These are phyloP conservation scores for Thermothielavioides terrestris DNA, from an alignment of 495 filamentous ascomycete genomes.

Conservation along the genomic window DNA sequence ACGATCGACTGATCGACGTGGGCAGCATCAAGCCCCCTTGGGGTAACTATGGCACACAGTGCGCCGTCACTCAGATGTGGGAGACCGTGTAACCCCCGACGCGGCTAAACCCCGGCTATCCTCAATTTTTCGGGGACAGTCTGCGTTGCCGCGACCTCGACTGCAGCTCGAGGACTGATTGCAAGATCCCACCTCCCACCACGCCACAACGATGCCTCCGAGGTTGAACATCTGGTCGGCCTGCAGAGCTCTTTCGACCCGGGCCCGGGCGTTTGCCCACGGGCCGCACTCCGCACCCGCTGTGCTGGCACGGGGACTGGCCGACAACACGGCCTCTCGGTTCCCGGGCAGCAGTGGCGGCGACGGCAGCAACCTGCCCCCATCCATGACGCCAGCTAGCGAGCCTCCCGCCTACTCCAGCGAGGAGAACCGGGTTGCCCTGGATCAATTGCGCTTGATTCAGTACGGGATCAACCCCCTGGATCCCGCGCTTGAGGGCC, in stretches of 20 bases:
- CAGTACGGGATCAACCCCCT: conserved; percentile 25
- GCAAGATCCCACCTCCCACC: conserved; percentile 4
- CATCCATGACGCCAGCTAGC: conserved; percentile 9
- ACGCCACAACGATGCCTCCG: conserved; percentile 38
- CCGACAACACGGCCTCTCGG: conserved; percentile 6
- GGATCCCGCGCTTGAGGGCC: conserved; percentile 38
- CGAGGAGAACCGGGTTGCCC: conserved; percentile 28
- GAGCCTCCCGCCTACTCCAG: conserved; percentile 17
- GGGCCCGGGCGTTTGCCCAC: conserved; percentile 31
- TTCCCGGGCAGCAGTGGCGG: not conserved
- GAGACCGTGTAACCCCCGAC: not conserved
- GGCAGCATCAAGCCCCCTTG: no score
- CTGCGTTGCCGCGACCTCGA: not conserved
- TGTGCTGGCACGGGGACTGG: conserved; percentile 42
- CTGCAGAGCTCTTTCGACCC: conserved; percentile 38
- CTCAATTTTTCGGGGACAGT: conserved; percentile 6
- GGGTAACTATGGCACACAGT: no score
- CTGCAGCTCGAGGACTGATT: not conserved
- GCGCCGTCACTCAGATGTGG: no score
- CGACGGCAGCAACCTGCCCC: not conserved
- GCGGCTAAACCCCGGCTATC: conserved; percentile 12
- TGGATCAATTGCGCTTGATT: conserved; percentile 28
- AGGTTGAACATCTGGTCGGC: conserved; percentile 38
- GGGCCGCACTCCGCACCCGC: conserved; percentile 54
- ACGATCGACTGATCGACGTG: no score